Conservation (phyloP, 192 early-diverging fungal genomes). For the Geranomyces variabilis region DNA sequence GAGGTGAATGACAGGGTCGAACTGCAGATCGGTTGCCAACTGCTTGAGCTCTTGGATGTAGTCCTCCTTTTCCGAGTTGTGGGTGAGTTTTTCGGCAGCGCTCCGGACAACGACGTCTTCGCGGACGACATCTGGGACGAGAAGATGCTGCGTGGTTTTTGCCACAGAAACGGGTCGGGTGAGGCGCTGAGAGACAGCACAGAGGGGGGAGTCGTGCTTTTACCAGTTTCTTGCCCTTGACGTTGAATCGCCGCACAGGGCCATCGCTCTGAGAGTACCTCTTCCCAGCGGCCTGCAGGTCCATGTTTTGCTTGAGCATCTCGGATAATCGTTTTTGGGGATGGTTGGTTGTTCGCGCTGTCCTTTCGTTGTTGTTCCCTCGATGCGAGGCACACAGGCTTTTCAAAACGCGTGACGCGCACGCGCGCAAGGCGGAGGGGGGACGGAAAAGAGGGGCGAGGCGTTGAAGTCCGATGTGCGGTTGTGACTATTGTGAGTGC, state of each 20-base stretch:
- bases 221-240: conserved; percentile 36
- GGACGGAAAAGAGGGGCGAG: too few species aligned
- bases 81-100: conserved; percentile 36
- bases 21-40: conserved; percentile 34
- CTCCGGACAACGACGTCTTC: conserved; percentile 35
- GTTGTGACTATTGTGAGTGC: too few species aligned
- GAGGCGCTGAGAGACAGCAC: neutral
- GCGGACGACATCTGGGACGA: conserved; percentile 37
- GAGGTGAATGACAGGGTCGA: conserved; percentile 37
- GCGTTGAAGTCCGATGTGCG: too few species aligned
- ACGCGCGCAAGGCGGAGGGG: too few species aligned
- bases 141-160: conserved; percentile 31
- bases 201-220: neutral
- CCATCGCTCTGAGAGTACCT: conserved; percentile 31
- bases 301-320: neutral
- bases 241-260: conserved; percentile 25
- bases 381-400: too few species aligned
- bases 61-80: conserved; percentile 43
- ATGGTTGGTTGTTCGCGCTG: too few species aligned
- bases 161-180: neutral
- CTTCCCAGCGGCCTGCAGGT: conserved; percentile 14
- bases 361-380: too few species aligned
- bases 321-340: too few species aligned
- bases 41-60: conserved; percentile 36
- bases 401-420: too few species aligned